Evolutionary conservation across 208 protist genomes (phyloP).

Genomic region (Naegleria gruberi): DNA sequence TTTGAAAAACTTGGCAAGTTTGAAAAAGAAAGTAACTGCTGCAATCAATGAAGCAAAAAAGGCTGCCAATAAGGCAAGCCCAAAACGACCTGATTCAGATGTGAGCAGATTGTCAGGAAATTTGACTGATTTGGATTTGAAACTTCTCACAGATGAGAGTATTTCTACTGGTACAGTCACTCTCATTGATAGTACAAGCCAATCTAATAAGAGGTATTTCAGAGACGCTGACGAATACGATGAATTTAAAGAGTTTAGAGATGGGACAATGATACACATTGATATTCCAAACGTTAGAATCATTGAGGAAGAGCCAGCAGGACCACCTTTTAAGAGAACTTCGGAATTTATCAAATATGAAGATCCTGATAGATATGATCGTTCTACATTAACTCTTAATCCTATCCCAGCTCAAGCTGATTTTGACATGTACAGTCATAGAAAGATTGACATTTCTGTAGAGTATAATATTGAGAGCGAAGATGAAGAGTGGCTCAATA

Average conservation of each 20-base stretch:
- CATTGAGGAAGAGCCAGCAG: neutral
- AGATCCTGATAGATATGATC: neutral
- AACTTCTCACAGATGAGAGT: neutral
- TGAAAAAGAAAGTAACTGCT: neutral
- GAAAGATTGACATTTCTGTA: neutral
- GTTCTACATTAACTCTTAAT: neutral
- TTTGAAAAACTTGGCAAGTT: neutral
- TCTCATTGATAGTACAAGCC: neutral
- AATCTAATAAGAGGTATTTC: neutral
- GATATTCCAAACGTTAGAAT: neutral
- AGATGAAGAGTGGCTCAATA: neutral
- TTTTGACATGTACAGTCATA: neutral
- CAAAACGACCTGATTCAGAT: neutral
- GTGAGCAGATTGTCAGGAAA: neutral
- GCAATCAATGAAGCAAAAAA: neutral
- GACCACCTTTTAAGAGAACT: neutral
- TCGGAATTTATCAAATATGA: neutral
- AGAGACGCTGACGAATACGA: neutral
- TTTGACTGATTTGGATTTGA: neutral
- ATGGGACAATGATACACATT: neutral
- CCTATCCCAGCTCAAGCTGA: neutral
- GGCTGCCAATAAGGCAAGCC: neutral
- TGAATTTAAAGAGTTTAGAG: neutral
- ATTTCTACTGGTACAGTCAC: neutral
- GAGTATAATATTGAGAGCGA: constrained; percentile 6